These are phyloP conservation scores for Colletotrichum sp. DNA, from an alignment of 2,329 filamentous ascomycete genomes.

Conservation along the genomic window DNA sequence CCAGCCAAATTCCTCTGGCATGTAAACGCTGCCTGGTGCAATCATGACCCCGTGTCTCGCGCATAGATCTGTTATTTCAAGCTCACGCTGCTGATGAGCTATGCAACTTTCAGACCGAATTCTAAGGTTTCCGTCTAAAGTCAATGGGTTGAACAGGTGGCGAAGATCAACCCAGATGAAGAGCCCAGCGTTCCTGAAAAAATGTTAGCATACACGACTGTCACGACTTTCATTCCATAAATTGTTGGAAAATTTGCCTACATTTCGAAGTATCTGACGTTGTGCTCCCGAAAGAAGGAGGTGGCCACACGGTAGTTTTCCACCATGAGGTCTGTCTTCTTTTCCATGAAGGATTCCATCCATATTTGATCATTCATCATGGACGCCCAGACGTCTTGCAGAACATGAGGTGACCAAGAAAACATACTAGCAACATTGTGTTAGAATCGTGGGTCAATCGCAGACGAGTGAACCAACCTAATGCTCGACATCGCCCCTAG, in stretches of 20 bases:
- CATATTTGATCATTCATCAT: slow-evolving; percentile 5
- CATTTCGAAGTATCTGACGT: slow-evolving; percentile 2
- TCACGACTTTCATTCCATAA: not conserved
- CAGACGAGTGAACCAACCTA: not conserved
- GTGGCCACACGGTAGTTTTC: not conserved
- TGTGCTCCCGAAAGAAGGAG: not conserved
- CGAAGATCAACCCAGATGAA: slow-evolving; percentile 27
- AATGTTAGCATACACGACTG: too few species aligned
- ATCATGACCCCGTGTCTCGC: slow-evolving; percentile 22
- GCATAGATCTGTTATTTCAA: slow-evolving; percentile 1
- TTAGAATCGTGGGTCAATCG: not conserved
- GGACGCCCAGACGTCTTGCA: slow-evolving; percentile 17
- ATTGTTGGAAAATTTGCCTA: not conserved
- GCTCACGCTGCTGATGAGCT: slow-evolving; percentile 6
- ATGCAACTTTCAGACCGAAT: not conserved
- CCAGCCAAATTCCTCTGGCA: slow-evolving; percentile 26
- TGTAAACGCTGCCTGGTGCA: slow-evolving; percentile 22
- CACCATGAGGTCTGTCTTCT: slow-evolving; percentile 1
- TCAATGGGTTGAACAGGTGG: not conserved
- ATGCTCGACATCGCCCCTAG: slow-evolving; percentile 9
- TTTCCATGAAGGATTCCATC: not conserved
- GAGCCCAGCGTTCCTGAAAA: slow-evolving; percentile 19
- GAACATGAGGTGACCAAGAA: slow-evolving; percentile 11
- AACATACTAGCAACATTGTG: not conserved
- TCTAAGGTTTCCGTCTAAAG: not conserved